Base-by-base conservation (phyloP, 1,284 basidiomycete species). In the Boletellus deceptivus region DNA sequence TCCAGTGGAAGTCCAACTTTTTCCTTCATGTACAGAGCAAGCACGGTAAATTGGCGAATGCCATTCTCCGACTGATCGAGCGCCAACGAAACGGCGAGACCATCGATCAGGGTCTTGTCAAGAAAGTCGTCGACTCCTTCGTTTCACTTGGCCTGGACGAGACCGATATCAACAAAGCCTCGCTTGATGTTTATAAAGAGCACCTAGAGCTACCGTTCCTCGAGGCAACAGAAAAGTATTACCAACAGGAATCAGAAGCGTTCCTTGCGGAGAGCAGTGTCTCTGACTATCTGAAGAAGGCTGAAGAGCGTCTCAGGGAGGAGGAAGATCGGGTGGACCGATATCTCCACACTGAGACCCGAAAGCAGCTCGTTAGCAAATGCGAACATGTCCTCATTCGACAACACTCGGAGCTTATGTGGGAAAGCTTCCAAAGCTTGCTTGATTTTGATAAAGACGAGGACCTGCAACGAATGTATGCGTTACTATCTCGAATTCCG, bases 241-340 rank as follows among this genome's bases (percentile, higher is more conserved):
- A 99, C 78, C 84, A 83, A 57, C 79, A 86, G 55, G 96, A 99
- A 72, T 96, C 93, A 2, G 84, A 92, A 56, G 80, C 87, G 2
- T 99, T 96, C 77, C 82, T 98, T 25, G 84, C 87, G 2, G 84
- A 89, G 63, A 96, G 95, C 71, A 89, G 84, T 42, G 91, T 98
- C 33, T 91, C 93, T 22, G 97, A 99, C 70, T 99, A 99, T 72
- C 82, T 99, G 71, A 94, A 90, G 78, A 96, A 94, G 73, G 97
- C 93, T 3, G 95, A 98, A 66, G 86, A 88, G 60, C 83, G 97
- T 27, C 74, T 99, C 52, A 82, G 86, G 53, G 96, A 99, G 71
- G 97, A 99, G 68, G 93, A 96, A 68, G 91, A 96, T 60, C 84
- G 97, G 35, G 93, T 99, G 35, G 94, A 97, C 68, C 80, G 95